Evolutionary conservation across 306 rosid species (phyloP), one percentile per base, ranked within the genome.

Genomic region (Begonia fuchsioides): DNA sequence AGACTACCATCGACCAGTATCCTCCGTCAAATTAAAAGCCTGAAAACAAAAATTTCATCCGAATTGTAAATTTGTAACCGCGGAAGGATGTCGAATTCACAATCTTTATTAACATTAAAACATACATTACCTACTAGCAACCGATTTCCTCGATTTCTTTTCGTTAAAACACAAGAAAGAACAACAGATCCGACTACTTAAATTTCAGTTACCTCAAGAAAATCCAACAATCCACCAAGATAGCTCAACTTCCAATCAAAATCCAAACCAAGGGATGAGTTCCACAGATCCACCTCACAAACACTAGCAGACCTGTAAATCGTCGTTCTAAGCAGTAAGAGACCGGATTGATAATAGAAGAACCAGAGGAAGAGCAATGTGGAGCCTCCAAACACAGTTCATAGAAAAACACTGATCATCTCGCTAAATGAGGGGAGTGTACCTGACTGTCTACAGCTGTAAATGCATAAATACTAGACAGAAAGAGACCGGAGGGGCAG

Each of bases 381-480:
- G 55, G 38, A 44, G 51, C 48, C 13, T 16, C 35, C 12, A 43
- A 43, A 45, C 17, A 41, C 44, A 41, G 32, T 26, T 2, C 32
- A 26, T 26, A 3, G 32, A 26, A 26, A 26, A 7, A 26, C 32
- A 26, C 3, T 26, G 32, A 26, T 2, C 2, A 7, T 26, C 32
- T 26, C 32, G 49, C 15, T 39, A 13, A 17, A 16, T 43, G 12
- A 10, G 14, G 15, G 15, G 14, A 51, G 59, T 26, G 51, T 51
- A 39, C 13, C 58, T 12, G 39, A 41, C 68, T 56, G 44, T 52
- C 53, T 55, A 43, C 71, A 76, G 83, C 87, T 76, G 93, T 68
- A 66, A 63, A 60, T 59, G 53, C 56, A 60, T 71, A 67, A 15
- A 55, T 43, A 26, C 39, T 39, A 11, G 40, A 49, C 44, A 41